Evolutionary conservation across 768 basidiomycete genomes (phyloP), one percentile per base, ranked within the genome.

Genomic region (Boletus rufocinnamomeus): DNA sequence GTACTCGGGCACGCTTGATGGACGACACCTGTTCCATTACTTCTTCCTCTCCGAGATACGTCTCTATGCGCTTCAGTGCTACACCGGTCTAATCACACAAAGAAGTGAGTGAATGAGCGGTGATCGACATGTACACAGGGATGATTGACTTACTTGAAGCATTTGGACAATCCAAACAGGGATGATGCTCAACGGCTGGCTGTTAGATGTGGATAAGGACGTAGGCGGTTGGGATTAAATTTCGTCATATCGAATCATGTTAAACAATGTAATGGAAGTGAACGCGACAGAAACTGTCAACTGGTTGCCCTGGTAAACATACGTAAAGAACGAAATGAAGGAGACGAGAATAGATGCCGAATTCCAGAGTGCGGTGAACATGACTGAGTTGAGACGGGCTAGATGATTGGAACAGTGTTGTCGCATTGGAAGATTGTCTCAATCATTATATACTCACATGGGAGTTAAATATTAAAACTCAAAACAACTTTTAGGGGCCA

Each of bases 241-340:
- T 55, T 37, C 8, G 1, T 23, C 61, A 60, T 75, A 85, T 81
- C 85, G 81, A 65, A 97, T 80, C 94, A 97, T 94, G 47, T 80
- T 79, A 72, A 96, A 96, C 44, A 96, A 72, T 0, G 92, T 83
- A 37, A 97, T 89, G 0, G 93, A 79, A 83, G 95, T 96, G 69
- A 96, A 96, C 0, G 95, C 95, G 19, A 85, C 80, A 10, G 88
- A 80, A 50, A 95, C 79, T 0, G 91, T 89, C 48, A 98, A 70
- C 68, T 90, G 76, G 47, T 92, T 82, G 1, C 90, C 89, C 62
- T 81, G 84, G 61, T 84, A 74, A 28, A 95, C 84, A 60, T 84
- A 93, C 21, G 79, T 80, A 66, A 84, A 79, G 80, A 96, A 96
- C 2, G 89, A 86, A 17, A 90, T 80, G 56, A 94, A 80, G 2